These are phyloP conservation scores for Solanum hybrid DNA, from an alignment of 305 asterid genomes.

Conservation along the genomic window DNA sequence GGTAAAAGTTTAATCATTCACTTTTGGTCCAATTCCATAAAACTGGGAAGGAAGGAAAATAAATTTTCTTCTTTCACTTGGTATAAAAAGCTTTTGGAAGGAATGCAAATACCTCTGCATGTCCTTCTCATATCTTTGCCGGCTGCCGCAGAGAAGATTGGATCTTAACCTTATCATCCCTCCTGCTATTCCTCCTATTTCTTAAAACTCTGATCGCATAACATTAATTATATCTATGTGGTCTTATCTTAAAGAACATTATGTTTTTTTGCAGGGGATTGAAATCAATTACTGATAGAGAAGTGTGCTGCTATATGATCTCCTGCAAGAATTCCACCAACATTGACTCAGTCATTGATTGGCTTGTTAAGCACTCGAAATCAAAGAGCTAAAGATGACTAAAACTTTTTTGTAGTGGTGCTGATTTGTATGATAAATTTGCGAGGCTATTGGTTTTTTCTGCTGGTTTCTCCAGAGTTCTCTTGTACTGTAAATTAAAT, in stretches of 20 bases:
- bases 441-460: neutral
- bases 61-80: neutral
- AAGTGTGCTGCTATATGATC: constrained; percentile 97
- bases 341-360: constrained; percentile 90
- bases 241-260: neutral
- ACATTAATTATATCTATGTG: neutral
- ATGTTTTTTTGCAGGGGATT: constrained; percentile 51
- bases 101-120: neutral
- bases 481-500: constrained; percentile 1
- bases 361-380: constrained; percentile 96
- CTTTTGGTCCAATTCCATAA: neutral
- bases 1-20: neutral
- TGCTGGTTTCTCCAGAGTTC: constrained; percentile 6
- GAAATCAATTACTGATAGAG: constrained; percentile 74
- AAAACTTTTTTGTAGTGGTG: constrained; percentile 3
- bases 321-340: constrained; percentile 96
- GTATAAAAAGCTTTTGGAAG: neutral
- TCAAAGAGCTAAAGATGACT: constrained; percentile 56
- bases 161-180: neutral
- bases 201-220: neutral
- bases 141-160: neutral
- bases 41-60: neutral
- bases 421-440: constrained; percentile 17
- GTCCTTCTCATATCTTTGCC: neutral
- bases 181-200: neutral